phyloP scores from a whole-genome alignment of 2,329 filamentous ascomycete genomes.

The Gaeumannomyces sp. region DNA sequence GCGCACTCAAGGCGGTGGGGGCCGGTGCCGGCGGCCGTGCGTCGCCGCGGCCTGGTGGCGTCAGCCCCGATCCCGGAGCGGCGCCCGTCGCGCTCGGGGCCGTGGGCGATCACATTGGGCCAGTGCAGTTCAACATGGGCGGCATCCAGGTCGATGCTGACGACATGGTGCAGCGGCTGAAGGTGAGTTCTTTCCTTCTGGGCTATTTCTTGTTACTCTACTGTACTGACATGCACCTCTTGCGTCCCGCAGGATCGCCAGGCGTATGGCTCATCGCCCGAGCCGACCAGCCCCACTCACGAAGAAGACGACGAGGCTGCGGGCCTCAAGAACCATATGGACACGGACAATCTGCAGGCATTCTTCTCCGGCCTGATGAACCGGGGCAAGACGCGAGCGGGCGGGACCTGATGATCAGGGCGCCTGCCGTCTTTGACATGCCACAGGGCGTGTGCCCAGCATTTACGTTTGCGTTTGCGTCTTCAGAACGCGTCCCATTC shows the following conservation, averaged over 20 bases:
- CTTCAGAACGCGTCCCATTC: background rate
- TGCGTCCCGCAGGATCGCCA: slow-evolving; percentile 45
- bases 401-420: background rate
- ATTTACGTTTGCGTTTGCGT: background rate
- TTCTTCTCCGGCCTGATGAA: slow-evolving; percentile 58
- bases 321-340: slow-evolving; percentile 24
- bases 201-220: background rate
- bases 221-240: background rate
- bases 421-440: background rate
- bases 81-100: slow-evolving; percentile 32
- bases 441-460: background rate
- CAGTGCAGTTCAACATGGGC: slow-evolving; percentile 96
- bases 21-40: slow-evolving; percentile 19
- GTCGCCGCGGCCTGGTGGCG: slow-evolving; percentile 29
- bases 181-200: slow-evolving; percentile 47
- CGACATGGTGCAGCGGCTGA: slow-evolving; percentile 81
- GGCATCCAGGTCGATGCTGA: slow-evolving; percentile 95
- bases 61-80: slow-evolving; percentile 23
- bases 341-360: slow-evolving; percentile 52
- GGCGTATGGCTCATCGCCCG: slow-evolving; percentile 41
- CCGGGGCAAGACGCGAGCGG: slow-evolving; percentile 28
- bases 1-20: slow-evolving; percentile 26
- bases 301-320: slow-evolving; percentile 28
- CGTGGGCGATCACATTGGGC: slow-evolving; percentile 76
- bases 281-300: slow-evolving; percentile 31